Base-by-base conservation (phyloP, 2,329 filamentous ascomycete genomes). In the Alternaria sp. region DNA sequence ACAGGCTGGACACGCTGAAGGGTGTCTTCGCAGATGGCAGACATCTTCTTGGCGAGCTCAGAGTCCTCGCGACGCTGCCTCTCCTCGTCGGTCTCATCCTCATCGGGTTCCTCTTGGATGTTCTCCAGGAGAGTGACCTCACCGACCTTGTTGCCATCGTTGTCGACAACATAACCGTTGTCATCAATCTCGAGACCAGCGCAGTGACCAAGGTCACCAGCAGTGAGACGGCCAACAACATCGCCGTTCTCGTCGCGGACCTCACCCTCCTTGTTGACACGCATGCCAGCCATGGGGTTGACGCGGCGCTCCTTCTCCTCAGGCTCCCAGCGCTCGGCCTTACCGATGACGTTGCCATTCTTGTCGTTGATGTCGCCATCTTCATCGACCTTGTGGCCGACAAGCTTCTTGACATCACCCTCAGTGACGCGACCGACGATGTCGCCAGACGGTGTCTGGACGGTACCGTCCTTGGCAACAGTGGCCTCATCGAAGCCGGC, bases 1-100 rank as follows among this genome's bases (percentile, higher is more conserved):
- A 97, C 89, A 10, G 93, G 93, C 69, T 91, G 89, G 76, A 97
- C 88, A 78, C 90, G 91, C 74, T 97, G 93, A 7, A 97, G 86
- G 13, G 92, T 92, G 78, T 94, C 89, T 74, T 90, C 87, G 70
- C 96, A 88, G 72, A 91, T 90, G 60, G 81, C 83, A 12, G 86
- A 84, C 84, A 97, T 93, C 82, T 92, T 90, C 65, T 87, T 85
- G 1, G 93, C 93, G 40, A 97, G 86, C 82, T 96, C 88, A 68
- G 85, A 86, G 77, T 97, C 93, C 65, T 90, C 85, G 77, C 88
- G 80, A 61, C 75, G 73, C 66, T 83, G 79, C 67, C 67, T 74
- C 70, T 80, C 74, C 64, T 81, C 79, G 40, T 84, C 83, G 46
- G 79, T 81, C 70, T 82, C 88, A 7, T 85, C 83, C 66, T 81